Evolutionary conservation across 371 early-diverging fungal species (phyloP).

Genomic region (Rhizopus delemar): DNA sequence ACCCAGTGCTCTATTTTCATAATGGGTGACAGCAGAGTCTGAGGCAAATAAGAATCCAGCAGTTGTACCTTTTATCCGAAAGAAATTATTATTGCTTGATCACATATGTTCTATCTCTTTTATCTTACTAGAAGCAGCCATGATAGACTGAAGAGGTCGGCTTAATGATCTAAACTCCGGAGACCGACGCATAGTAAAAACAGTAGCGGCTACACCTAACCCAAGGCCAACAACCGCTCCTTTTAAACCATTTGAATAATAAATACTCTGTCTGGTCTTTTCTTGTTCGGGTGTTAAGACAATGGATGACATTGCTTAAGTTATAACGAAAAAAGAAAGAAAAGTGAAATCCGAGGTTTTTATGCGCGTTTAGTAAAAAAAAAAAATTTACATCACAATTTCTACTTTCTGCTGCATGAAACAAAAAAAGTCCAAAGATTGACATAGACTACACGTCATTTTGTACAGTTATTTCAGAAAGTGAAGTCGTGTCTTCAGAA

Average conservation of each 20-base stretch:
- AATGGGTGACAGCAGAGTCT: constrained; percentile 40
- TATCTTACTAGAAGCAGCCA: constrained; percentile 42
- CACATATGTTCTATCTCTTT: neutral
- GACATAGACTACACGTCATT: too few species aligned
- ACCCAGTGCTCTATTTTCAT: constrained; percentile 44
- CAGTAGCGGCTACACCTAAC: constrained; percentile 44
- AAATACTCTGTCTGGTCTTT: constrained; percentile 27
- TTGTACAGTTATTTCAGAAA: too few species aligned
- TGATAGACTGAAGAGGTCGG: constrained; percentile 41
- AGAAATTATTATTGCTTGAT: constrained; percentile 7
- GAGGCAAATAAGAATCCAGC: constrained; percentile 51
- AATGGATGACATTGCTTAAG: constrained; percentile 14
- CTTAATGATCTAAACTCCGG: constrained; percentile 46
- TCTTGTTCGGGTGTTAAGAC: constrained; percentile 36
- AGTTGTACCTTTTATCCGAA: constrained; percentile 29
- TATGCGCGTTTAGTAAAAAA: too few species aligned
- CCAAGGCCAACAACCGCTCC: constrained; percentile 51
- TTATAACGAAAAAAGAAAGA: constrained; percentile 3
- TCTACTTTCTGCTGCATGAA: too few species aligned
- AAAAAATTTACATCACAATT: too few species aligned
- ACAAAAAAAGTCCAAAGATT: too few species aligned
- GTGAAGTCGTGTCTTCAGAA: too few species aligned
- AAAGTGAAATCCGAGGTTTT: neutral
- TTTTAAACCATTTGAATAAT: constrained; percentile 35
- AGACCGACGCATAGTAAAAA: constrained; percentile 34